Base-by-base conservation (phyloP, 208 protist species). In the Trypanosoma mega region DNA sequence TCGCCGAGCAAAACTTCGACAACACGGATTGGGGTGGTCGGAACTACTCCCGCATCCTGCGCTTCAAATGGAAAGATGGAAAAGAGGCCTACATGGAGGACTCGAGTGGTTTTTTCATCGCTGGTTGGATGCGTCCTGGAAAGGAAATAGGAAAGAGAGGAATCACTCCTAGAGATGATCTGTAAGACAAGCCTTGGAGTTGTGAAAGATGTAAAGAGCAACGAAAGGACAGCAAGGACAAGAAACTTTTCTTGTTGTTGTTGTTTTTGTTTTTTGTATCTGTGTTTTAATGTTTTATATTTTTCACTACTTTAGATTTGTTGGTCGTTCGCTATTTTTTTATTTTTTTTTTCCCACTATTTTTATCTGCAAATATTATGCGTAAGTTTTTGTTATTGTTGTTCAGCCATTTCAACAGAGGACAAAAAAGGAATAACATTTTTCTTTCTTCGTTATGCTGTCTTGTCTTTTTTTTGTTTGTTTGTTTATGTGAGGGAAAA, bases 1-100 rank as follows among this genome's bases (percentile, higher is more conserved):
- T 90, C 21, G 83, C 83, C 3, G 78, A 86, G 70, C 79, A 90
- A 48, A 90, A 90, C 58, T 75, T 70, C 29, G 59, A 80, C 34
- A 90, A 90, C 47, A 63, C 26, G 27, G 47, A 56, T 34, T 85
- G 72, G 80, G 68, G 51, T 2, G 66, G 63, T 45, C 67, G 50
- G 29, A 86, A 86, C 62, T 90, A 82, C 72, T 83, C 66, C 8
- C 76, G 83, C 18, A 62, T 85, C 3, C 49, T 83, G 30, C 45
- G 46, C 11, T 86, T 86, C 44, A 31, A 54, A 34, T 86, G 83
- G 80, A 61, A 65, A 23, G 45, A 56, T 21, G 52, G 48, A 24
- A 55, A 58, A 16, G 50, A 74, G 43, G 49, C 48, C 6, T 5
- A 65, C 12, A 43, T 76, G 48, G 58, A 74, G 5, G 70, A 87